These are phyloP conservation scores for Aureobasidium uvarum DNA, from an alignment of 2,329 filamentous ascomycete genomes.

Conservation along the genomic window DNA sequence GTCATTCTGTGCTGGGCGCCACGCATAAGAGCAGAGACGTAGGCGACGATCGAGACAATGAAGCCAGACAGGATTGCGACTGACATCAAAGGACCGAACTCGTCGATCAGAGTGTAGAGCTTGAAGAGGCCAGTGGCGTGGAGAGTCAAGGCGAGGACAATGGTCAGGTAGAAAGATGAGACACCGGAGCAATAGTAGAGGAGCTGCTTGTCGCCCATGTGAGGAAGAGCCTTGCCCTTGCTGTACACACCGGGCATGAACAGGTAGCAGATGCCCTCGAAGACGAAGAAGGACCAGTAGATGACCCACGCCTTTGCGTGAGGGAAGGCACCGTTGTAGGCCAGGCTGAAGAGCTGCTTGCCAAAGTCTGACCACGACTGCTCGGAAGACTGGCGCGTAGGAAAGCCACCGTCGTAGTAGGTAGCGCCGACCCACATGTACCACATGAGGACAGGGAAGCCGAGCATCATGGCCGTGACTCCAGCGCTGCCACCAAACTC, in stretches of 20 bases:
- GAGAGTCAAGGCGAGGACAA: constrained; percentile 65
- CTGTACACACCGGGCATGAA: constrained; percentile 81
- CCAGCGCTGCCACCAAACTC: constrained; percentile 91
- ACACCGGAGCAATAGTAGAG: constrained; percentile 93
- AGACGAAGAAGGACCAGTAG: constrained; percentile 91
- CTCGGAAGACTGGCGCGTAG: constrained; percentile 54
- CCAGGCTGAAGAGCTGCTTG: constrained; percentile 65
- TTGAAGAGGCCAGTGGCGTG: constrained; percentile 85
- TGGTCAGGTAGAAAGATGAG: constrained; percentile 82
- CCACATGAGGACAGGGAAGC: constrained; percentile 94
- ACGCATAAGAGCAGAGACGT: constrained; percentile 76
- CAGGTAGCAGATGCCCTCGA: constrained; percentile 80
- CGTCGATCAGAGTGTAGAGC: constrained; percentile 87
- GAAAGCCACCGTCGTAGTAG: constrained; percentile 84
- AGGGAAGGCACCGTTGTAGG: constrained; percentile 83
- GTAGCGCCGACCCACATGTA: constrained; percentile 98
- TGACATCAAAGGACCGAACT: constrained; percentile 89
- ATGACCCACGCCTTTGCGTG: constrained; percentile 80
- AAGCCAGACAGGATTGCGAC: constrained; percentile 92
- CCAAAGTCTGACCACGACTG: constrained; percentile 69
- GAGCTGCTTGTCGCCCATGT: constrained; percentile 80
- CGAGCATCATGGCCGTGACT: constrained; percentile 79
- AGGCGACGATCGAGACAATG: constrained; percentile 77
- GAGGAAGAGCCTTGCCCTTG: constrained; percentile 82
- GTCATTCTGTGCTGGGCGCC: constrained; percentile 92